Percentiles rank a stretch among this genome's conserved stretches.
Conservation (phyloP, 371 early-diverging fungal species). For the Mortierella sp. region DNA sequence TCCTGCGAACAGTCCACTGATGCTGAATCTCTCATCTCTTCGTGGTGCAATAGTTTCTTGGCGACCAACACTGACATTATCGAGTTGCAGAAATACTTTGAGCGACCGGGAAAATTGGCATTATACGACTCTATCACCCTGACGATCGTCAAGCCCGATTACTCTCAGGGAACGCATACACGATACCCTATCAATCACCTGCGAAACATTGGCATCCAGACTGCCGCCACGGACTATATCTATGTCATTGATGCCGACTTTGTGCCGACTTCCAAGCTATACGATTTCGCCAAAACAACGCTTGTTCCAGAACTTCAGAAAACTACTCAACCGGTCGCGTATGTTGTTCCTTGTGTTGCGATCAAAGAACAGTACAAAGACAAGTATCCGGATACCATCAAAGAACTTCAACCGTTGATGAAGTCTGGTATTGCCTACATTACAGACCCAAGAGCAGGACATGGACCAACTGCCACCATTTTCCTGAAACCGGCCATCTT, state of each 20-base stretch:
- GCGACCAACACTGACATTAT: slow-evolving; percentile 59
- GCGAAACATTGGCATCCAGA: slow-evolving; percentile 66
- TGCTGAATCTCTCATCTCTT: neutral
- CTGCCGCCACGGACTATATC: slow-evolving; percentile 61
- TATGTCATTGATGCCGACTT: slow-evolving; percentile 76
- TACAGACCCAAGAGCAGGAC: slow-evolving; percentile 72
- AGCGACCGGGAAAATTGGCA: slow-evolving; percentile 42
- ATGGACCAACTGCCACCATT: slow-evolving; percentile 66
- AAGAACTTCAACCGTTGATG: slow-evolving; percentile 58
- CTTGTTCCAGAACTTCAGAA: slow-evolving; percentile 47
- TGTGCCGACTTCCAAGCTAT: slow-evolving; percentile 60
- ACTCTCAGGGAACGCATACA: slow-evolving; percentile 48
- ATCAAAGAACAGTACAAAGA: slow-evolving; percentile 56
- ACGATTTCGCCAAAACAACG: slow-evolving; percentile 42
- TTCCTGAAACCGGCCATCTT: slow-evolving; percentile 49
- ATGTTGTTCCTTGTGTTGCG: slow-evolving; percentile 70
- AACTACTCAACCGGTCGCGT: slow-evolving; percentile 52
- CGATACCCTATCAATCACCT: slow-evolving; percentile 74
- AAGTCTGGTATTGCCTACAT: slow-evolving; percentile 61
- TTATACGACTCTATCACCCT: slow-evolving; percentile 43
- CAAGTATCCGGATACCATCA: slow-evolving; percentile 55
- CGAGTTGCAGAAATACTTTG: slow-evolving; percentile 58
- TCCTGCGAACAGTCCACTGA: neutral
- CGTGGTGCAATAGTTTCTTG: slow-evolving; percentile 57
- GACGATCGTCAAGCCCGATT: slow-evolving; percentile 66